Conservation (phyloP, 2,329 filamentous ascomycete genomes). For the Stromatinia cepivora region DNA sequence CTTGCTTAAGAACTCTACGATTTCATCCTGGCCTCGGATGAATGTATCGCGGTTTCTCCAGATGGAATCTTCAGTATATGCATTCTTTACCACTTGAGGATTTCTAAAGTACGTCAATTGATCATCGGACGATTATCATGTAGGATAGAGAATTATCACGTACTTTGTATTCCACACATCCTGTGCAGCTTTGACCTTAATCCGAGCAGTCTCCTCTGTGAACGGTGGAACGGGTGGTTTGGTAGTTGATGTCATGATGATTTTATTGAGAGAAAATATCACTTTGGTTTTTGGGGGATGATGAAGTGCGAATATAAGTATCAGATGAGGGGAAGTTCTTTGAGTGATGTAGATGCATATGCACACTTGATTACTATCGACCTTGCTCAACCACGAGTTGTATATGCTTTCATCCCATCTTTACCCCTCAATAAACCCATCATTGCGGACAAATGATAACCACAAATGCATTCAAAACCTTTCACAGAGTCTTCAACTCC, state of each 20-base stretch:
- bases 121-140: neutral
- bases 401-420: neutral
- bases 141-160: slow-evolving; percentile 25
- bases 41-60: slow-evolving; percentile 80
- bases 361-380: slow-evolving; percentile 1
- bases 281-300: neutral
- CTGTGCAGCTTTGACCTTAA: slow-evolving; percentile 83
- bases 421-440: neutral
- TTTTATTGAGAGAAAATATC: neutral
- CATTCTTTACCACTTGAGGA: slow-evolving; percentile 63
- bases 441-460: neutral
- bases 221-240: slow-evolving; percentile 67
- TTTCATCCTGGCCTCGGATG: slow-evolving; percentile 65
- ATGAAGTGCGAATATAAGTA: neutral
- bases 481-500: too few relatives aligned
- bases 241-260: slow-evolving; percentile 23
- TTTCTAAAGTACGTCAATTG: slow-evolving; percentile 49
- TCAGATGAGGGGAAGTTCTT: neutral
- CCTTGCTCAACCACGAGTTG: neutral
- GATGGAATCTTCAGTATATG: slow-evolving; percentile 73
- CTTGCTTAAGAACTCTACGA: slow-evolving; percentile 64
- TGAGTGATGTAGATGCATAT: neutral
- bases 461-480: neutral
- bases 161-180: slow-evolving; percentile 79
- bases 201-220: slow-evolving; percentile 66